Percentiles rank a stretch among this genome's conserved stretches.
Evolutionary conservation across 257 asterid species (phyloP).

Genomic region (Solanum pimpinellifolium): DNA sequence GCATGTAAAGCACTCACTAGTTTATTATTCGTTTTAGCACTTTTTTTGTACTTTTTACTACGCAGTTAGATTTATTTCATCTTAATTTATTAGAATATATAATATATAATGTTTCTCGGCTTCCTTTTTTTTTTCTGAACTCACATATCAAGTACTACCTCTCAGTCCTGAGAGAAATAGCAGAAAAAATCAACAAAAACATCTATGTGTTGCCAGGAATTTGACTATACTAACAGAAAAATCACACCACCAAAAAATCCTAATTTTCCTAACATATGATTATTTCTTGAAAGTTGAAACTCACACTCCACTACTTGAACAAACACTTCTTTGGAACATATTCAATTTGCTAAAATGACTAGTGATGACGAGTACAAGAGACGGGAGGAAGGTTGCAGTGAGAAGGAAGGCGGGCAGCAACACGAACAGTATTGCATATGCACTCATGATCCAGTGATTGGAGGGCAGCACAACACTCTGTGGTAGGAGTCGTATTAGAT

Average conservation of each 20-base stretch:
- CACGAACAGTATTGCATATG: conserved; percentile 30
- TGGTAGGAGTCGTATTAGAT: not conserved
- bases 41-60: no score
- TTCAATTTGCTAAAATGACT: not conserved
- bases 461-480: conserved; percentile 16
- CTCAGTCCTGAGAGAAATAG: not conserved
- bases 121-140: not conserved
- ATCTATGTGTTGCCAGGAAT: not conserved
- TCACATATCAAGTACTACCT: not conserved
- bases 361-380: conserved; percentile 10
- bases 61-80: no score
- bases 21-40: not conserved
- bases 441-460: conserved; percentile 16
- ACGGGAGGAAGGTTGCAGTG: conserved; percentile 43
- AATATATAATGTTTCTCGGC: not conserved
- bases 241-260: not conserved
- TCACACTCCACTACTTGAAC: not conserved
- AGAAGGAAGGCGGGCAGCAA: conserved; percentile 37
- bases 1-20: not conserved
- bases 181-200: not conserved
- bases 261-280: not conserved
- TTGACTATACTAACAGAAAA: not conserved
- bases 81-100: not conserved
- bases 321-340: not conserved
- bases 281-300: not conserved